Percentiles rank a stretch among this genome's conserved stretches.
Evolutionary conservation across 1,284 basidiomycete genomes (phyloP).

Genomic region (Moniliella sp.): DNA sequence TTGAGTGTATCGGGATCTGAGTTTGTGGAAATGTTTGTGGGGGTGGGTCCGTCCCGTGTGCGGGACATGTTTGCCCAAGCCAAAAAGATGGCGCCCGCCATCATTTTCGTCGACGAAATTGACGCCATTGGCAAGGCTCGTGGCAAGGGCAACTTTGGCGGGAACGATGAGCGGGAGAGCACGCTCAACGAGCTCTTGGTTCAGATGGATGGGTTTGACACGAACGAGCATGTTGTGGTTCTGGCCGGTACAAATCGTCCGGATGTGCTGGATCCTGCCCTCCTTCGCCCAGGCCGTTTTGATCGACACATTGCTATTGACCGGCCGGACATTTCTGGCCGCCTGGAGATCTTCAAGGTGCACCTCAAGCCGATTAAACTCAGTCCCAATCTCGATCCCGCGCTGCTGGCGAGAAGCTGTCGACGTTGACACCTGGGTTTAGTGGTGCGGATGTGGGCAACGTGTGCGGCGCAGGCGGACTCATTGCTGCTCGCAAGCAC

Average conservation of each 20-base stretch:
- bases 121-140: conserved; percentile 93
- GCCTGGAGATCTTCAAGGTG: conserved; percentile 88
- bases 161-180: conserved; percentile 91
- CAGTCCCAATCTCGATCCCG: neutral
- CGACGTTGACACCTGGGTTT: conserved; percentile 87
- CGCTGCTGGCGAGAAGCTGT: conserved; percentile 46
- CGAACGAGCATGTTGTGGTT: conserved; percentile 83
- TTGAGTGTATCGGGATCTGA: conserved; percentile 93
- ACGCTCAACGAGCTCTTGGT: conserved; percentile 93
- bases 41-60: conserved; percentile 89
- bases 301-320: conserved; percentile 91
- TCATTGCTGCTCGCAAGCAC: conserved; percentile 70
- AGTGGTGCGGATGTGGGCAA: conserved; percentile 96
- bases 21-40: conserved; percentile 99
- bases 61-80: conserved; percentile 89
- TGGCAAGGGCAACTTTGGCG: conserved; percentile 70
- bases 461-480: conserved; percentile 88
- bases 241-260: conserved; percentile 65
- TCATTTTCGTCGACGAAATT: conserved; percentile 44
- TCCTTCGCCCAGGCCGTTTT: conserved; percentile 91
- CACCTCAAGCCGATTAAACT: conserved; percentile 38
- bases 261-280: conserved; percentile 78
- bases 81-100: conserved; percentile 90
- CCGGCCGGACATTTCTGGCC: conserved; percentile 74
- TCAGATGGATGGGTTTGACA: conserved; percentile 97